Base-by-base conservation (phyloP, 257 asterid genomes). In the Rhazya stricta region DNA sequence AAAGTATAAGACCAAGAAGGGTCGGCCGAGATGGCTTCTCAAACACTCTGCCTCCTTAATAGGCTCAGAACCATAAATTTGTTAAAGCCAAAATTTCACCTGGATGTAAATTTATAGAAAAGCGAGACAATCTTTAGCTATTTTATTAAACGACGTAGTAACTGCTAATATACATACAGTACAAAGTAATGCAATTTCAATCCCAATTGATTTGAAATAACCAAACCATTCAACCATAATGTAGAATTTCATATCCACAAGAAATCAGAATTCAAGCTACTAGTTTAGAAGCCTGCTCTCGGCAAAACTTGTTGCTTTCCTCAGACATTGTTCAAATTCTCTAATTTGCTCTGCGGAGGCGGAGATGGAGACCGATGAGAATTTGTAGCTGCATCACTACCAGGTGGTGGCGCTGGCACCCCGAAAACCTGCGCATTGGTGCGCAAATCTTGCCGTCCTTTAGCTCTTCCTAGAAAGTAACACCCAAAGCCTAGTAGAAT, bases 401-500 rank as follows among this genome's bases (percentile, higher is more conserved):
- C 98, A 0, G 88, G 87, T 13, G 98, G 96, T 3, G 98, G 95
- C 19, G 86, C 88, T 0, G 97, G 98, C 39, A 86, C 84, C 0
- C 96, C 89, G 68, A 90, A 86, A 11, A 91, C 91, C 83, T 93
- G 98, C 27, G 96, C 89, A 61, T 82, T 89, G 60, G 85, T 78
- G 78, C 80, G 87, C 3, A 85, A 77, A 74, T 93, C 96, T 81
- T 80, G 89, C 72, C 97, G 74, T 27, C 98, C 98, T 82, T 83
- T 91, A 68, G 92, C 88, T 84, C 92, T 87, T 70, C 98, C 98
- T 11, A 88, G 81, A 48, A 91, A 76, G 71, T 85, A 93, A 79
- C 98, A 93, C 4, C 98, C 98, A 39, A 93, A 90, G 11, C 97
- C 98, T 9, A 91, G 83, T 46, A 90, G 73, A 1, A 93, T 43